Base-by-base conservation (phyloP, 31 red algal genomes). In the Endocladia muricata region DNA sequence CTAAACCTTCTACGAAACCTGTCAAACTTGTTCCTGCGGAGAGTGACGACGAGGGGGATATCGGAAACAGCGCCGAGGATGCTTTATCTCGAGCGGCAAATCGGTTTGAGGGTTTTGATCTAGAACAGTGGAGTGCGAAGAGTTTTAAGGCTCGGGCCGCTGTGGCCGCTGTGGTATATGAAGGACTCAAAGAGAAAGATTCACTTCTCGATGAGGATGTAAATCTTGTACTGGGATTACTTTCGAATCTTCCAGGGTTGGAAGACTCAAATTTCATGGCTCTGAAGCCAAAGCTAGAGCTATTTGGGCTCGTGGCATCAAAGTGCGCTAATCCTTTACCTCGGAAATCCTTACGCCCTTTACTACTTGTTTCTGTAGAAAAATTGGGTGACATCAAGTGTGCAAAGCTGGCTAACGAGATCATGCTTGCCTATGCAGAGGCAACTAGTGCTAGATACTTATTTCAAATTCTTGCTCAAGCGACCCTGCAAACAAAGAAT, bases 41-140 rank as follows among this genome's bases (percentile, higher is more conserved):
- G 37, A 86, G 82, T 41, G 82, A 86, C 60, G 82, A 86, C 48
- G 82, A 86, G 71, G 82, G 59, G 31, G 82, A 86, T 30, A 77
- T 77, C 37, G 21, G 55, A 8, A 29, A 68, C 6, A 26, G 59
- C 1, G 39, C 58, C 1, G 76, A 89, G 65, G 77, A 73, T 3
- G 85, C 85, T 33, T 69, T 89, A 29, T 26, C 49, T 9, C 60
- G 42, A 52, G 85, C 85, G 11, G 35, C 52, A 5, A 56, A 79
- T 42, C 37, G 65, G 26, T 89, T 89, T 55, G 76, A 79, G 60
- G 85, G 60, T 32, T 79, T 89, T 61, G 70, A 79, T 47, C 35
- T 48, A 0, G 85, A 57, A 25, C 65, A 81, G 41, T 81, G 76
- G 85, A 81, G 56, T 54, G 67, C 74, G 0, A 89, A 89, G 58